These are phyloP conservation scores for Cinchona pubescens DNA, from an alignment of 257 asterid species.

Conservation along the genomic window DNA sequence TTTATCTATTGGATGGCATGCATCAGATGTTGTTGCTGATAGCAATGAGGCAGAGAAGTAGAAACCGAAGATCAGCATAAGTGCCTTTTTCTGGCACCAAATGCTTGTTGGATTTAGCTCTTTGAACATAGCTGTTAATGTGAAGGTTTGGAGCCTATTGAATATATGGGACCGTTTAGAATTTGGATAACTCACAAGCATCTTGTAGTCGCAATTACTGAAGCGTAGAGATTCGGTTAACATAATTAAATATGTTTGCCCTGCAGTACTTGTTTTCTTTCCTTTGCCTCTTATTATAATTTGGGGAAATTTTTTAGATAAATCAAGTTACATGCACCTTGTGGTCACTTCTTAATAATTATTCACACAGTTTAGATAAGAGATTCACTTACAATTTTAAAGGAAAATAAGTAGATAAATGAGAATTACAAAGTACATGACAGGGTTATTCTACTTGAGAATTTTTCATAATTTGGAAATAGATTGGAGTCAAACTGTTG, in stretches of 20 bases:
- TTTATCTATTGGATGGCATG: constrained; percentile 49
- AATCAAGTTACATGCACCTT: too few relatives aligned
- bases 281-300: not conserved
- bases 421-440: too few relatives aligned
- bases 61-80: constrained; percentile 24
- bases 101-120: constrained; percentile 25
- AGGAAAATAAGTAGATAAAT: too few relatives aligned
- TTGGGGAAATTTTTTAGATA: too few relatives aligned
- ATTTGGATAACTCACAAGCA: not conserved
- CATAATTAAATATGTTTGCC: not conserved
- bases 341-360: too few relatives aligned
- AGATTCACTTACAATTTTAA: too few relatives aligned
- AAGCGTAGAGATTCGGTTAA: not conserved
- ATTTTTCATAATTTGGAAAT: too few relatives aligned
- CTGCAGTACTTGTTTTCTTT: not conserved
- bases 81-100: constrained; percentile 12
- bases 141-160: too few relatives aligned
- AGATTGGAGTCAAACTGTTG: not conserved
- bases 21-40: constrained; percentile 26
- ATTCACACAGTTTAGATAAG: too few relatives aligned
- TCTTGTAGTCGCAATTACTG: not conserved
- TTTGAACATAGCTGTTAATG: not conserved
- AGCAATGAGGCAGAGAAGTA: constrained; percentile 12
- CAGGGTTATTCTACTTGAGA: too few relatives aligned
- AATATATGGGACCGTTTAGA: not conserved